Base-by-base conservation (phyloP, 345 rosid genomes). In the Microthlaspi erraticum region DNA sequence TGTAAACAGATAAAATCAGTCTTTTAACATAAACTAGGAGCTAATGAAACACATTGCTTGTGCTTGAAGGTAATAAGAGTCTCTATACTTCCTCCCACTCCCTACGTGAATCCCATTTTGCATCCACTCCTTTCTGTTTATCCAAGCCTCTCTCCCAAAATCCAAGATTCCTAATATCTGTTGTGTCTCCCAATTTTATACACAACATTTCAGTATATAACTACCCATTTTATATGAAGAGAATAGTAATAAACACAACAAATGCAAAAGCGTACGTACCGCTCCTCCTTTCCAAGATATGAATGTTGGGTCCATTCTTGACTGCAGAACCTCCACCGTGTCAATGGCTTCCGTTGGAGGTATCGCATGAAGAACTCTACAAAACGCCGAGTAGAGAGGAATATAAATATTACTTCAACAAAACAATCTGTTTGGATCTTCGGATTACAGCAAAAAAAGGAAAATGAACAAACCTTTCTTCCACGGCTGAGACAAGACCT, bases 221-320 rank as follows among this genome's bases (percentile, higher is more conserved):
- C 44, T 11, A 9, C 1, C 29, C 4, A 2, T 26, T 29, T 10
- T 20, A 45, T 46, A 17, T 14, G 60, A 48, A 16, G 31, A 45
- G 31, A 45, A 37, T 38, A 1, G 53, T 67, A 5, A 26, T 2
- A 26, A 26, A 3, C 1, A 23, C 3, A 33, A 44, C 8, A 16
- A 19, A 68, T 13, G 9, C 10, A 20, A 58, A 10, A 2, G 17
- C 1, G 0, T 9, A 81, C 86, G 78, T 83, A 91, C 99, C 68
- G 86, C 88, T 75, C 99, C 96, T 2, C 99, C 98, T 86, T 84
- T 89, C 97, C 99, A 94, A 2, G 89, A 33, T 42, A 83, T 88
- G 60, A 79, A 83, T 58, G 81, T 76, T 17, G 93, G 87, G 70
- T 85, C 85, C 23, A 85, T 81, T 81, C 93, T 89, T 54, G 98